phyloP scores from a whole-genome alignment of 192 early-diverging fungal species.

The Backusella liffmaniae region DNA sequence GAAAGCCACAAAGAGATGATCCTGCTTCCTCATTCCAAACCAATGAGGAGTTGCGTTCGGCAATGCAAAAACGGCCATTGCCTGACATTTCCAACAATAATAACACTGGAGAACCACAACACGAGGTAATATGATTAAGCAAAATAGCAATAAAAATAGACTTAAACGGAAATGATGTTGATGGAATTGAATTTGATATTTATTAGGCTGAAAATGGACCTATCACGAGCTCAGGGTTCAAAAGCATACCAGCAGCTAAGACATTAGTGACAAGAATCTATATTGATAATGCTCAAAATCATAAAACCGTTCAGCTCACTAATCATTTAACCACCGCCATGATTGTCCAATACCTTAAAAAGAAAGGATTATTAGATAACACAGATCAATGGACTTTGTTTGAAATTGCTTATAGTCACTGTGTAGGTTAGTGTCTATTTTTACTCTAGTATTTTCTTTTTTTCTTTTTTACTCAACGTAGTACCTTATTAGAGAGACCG shows the following conservation, averaged over 20 bases:
- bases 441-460: background rate
- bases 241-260: background rate
- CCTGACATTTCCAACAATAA: background rate
- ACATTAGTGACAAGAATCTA: conserved; percentile 81
- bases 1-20: background rate
- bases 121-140: background rate
- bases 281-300: conserved; percentile 72
- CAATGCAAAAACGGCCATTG: background rate
- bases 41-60: background rate
- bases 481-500: conserved; percentile 66
- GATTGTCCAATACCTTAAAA: conserved; percentile 69
- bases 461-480: background rate
- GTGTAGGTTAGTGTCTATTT: conserved; percentile 49
- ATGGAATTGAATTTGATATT: background rate
- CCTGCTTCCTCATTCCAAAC: background rate
- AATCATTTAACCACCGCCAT: conserved; percentile 69
- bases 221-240: background rate
- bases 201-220: background rate
- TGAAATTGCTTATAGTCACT: conserved; percentile 83
- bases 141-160: background rate
- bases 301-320: conserved; percentile 76
- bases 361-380: conserved; percentile 55
- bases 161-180: background rate
- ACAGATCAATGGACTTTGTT: conserved; percentile 81
- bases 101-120: background rate